These are phyloP conservation scores for Avena insularis DNA, from an alignment of 176 grass and related monocot genomes.

Conservation along the genomic window DNA sequence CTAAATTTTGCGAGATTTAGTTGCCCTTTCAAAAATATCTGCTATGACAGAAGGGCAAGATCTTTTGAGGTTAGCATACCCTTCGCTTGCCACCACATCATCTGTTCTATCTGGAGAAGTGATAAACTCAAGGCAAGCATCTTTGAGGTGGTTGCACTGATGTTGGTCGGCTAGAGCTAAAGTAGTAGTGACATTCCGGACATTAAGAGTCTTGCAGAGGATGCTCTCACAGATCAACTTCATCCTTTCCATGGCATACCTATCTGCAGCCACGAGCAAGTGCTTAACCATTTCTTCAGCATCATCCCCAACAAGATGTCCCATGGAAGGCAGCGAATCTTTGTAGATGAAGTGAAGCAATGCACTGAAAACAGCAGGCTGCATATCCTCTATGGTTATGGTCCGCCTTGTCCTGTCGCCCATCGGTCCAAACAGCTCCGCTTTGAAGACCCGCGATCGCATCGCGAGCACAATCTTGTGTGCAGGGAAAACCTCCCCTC, in stretches of 20 bases:
- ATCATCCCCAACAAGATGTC: background rate
- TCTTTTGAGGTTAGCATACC: constrained; percentile 9
- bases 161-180: constrained; percentile 1
- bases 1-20: background rate
- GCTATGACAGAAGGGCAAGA: background rate
- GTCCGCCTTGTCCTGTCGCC: background rate
- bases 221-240: constrained; percentile 20
- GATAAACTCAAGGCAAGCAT: constrained; percentile 30
- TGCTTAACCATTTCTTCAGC: constrained; percentile 13
- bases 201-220: constrained; percentile 2
- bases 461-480: constrained; percentile 9
- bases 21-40: constrained; percentile 12
- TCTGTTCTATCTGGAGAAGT: background rate
- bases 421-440: background rate
- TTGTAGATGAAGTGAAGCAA: constrained; percentile 25
- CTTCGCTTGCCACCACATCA: constrained; percentile 24
- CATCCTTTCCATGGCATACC: constrained; percentile 25
- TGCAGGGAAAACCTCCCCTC: background rate
- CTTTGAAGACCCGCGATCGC: constrained; percentile 1
- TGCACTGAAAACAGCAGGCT: background rate
- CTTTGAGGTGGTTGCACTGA: constrained; percentile 16
- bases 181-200: background rate
- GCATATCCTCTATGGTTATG: constrained; percentile 5
- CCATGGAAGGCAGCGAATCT: constrained; percentile 7
- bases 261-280: background rate